phyloP scores from a whole-genome alignment of 2,329 filamentous ascomycete genomes.

The Aspergillus proliferans region DNA sequence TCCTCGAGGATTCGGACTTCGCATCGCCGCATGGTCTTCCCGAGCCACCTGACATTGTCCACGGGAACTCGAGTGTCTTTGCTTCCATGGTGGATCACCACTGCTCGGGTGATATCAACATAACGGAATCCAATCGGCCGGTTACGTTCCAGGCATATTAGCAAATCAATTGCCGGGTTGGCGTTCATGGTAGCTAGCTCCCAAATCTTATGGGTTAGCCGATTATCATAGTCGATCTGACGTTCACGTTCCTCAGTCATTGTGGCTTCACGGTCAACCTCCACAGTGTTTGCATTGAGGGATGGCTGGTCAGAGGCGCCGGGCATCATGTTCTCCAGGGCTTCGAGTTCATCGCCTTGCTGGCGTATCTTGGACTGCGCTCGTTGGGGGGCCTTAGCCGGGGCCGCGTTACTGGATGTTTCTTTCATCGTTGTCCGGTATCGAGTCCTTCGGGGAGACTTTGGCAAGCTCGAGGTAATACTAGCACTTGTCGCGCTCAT shows the following conservation, averaged over 20 bases:
- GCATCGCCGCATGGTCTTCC: conserved; percentile 86
- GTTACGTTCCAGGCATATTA: conserved; percentile 85
- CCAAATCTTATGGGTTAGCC: conserved; percentile 91
- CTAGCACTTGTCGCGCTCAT: conserved; percentile 87
- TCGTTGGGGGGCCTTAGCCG: conserved; percentile 46
- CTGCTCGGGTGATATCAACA: conserved; percentile 84
- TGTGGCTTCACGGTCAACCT: conserved; percentile 9
- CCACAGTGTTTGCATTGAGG: conserved; percentile 5
- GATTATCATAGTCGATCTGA: conserved; percentile 61
- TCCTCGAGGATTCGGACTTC: conserved; percentile 86
- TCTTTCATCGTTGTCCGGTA: conserved; percentile 45
- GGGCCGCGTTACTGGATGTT: conserved; percentile 36
- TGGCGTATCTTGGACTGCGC: conserved; percentile 13
- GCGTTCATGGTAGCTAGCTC: conserved; percentile 82
- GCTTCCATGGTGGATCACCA: conserved; percentile 90
- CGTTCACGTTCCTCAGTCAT: conserved; percentile 30
- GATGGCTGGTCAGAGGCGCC: conserved; percentile 10
- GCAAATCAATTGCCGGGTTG: conserved; percentile 86
- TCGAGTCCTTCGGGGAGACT: conserved; percentile 56
- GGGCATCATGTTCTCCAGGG: conserved; percentile 13
- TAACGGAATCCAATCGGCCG: conserved; percentile 94
- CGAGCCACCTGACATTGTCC: conserved; percentile 92
- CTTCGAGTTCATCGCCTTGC: conserved; percentile 12
- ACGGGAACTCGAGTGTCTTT: conserved; percentile 87
- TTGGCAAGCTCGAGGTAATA: conserved; percentile 71